phyloP scores from a whole-genome alignment of 2,329 filamentous ascomycete genomes.

The Pyrenophora tritici-repentis region DNA sequence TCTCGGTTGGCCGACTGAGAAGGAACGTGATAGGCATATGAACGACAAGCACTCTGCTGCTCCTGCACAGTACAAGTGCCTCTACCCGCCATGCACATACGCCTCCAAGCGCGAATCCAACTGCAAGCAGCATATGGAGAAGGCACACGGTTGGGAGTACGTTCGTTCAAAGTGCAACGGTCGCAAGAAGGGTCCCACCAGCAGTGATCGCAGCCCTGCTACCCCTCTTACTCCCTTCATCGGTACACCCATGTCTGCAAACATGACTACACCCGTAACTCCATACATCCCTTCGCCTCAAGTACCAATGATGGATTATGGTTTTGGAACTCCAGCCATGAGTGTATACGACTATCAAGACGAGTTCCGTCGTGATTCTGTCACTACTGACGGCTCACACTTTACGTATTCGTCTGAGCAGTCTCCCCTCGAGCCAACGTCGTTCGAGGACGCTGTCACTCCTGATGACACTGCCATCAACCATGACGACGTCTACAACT shows the following conservation, averaged over 20 bases:
- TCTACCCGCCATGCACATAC: slow-evolving; percentile 84
- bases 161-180: slow-evolving; percentile 91
- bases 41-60: slow-evolving; percentile 91
- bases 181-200: slow-evolving; percentile 40
- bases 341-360: slow-evolving; percentile 37
- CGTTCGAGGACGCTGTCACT: slow-evolving; percentile 52
- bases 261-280: slow-evolving; percentile 44
- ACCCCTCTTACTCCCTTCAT: slow-evolving; percentile 46
- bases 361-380: slow-evolving; percentile 45
- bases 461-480: slow-evolving; percentile 58
- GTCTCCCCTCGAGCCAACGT: slow-evolving; percentile 49
- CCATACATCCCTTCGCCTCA: slow-evolving; percentile 51
- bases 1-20: slow-evolving; percentile 94
- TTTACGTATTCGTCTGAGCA: slow-evolving; percentile 49
- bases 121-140: slow-evolving; percentile 99
- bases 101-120: slow-evolving; percentile 95
- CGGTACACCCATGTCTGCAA: slow-evolving; percentile 43
- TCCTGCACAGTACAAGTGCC: slow-evolving; percentile 82
- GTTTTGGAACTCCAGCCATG: slow-evolving; percentile 41
- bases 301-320: slow-evolving; percentile 44
- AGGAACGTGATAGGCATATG: slow-evolving; percentile 92
- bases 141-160: slow-evolving; percentile 89
- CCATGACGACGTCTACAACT: slow-evolving; percentile 63
- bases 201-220: slow-evolving; percentile 32
- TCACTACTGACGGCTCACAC: slow-evolving; percentile 44